Evolutionary conservation across 2,329 filamentous ascomycete species (phyloP).

Genomic region (Sordariomycetes sp.): DNA sequence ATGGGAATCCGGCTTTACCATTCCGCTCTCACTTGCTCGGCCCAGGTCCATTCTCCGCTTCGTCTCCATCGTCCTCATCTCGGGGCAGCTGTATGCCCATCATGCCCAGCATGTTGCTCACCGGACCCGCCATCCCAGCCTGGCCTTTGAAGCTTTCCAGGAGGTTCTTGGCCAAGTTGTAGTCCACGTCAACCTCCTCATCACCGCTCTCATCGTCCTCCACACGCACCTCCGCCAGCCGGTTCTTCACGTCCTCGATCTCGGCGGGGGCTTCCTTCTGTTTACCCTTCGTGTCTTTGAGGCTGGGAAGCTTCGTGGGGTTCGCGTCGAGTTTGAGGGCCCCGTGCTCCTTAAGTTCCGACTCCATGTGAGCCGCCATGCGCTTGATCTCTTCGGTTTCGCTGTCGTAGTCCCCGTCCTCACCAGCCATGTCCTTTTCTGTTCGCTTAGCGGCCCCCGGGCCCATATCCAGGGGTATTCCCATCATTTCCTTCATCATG

Average conservation of each 20-base stretch:
- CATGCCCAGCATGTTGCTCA: slow-evolving; percentile 75
- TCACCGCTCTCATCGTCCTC: slow-evolving; percentile 34
- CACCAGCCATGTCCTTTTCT: slow-evolving; percentile 6
- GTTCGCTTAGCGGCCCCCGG: neutral
- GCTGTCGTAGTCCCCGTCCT: slow-evolving; percentile 25
- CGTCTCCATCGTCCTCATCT: slow-evolving; percentile 54
- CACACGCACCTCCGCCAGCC: slow-evolving; percentile 5
- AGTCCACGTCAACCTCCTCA: slow-evolving; percentile 45
- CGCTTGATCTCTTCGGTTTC: slow-evolving; percentile 54
- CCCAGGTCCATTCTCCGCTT: slow-evolving; percentile 10
- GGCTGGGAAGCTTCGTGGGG: slow-evolving; percentile 18
- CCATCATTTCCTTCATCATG: slow-evolving; percentile 93
- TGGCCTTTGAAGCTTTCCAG: slow-evolving; percentile 90
- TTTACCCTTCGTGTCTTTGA: slow-evolving; percentile 12
- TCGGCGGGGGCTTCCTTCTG: slow-evolving; percentile 5
- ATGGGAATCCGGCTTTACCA: neutral
- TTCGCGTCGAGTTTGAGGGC: slow-evolving; percentile 45
- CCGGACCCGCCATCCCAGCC: slow-evolving; percentile 73
- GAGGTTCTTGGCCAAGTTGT: slow-evolving; percentile 81
- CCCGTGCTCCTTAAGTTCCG: slow-evolving; percentile 58
- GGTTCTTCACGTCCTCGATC: slow-evolving; percentile 6
- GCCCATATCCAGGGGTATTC: slow-evolving; percentile 30
- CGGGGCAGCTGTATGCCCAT: slow-evolving; percentile 76
- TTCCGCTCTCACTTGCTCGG: neutral
- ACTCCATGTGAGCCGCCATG: slow-evolving; percentile 59